phyloP scores from a whole-genome alignment of 2,329 filamentous ascomycete genomes.

The Huntiella decipiens region DNA sequence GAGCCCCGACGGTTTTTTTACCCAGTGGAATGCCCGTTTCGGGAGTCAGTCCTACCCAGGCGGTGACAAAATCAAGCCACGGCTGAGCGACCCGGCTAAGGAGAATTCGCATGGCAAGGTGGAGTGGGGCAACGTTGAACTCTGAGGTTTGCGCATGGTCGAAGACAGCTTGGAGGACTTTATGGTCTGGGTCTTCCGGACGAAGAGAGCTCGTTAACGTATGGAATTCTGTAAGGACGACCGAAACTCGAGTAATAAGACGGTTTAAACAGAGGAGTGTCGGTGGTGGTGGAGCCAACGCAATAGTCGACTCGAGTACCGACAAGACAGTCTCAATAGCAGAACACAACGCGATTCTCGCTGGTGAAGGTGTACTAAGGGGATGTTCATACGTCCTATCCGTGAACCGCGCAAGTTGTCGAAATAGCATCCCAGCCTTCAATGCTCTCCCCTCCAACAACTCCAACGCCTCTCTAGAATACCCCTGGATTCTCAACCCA shows the following conservation, averaged over 20 bases:
- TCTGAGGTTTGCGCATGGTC: constrained; percentile 43
- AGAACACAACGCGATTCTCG: constrained; percentile 32
- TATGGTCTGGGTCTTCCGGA: constrained; percentile 33
- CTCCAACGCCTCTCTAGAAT: constrained; percentile 29
- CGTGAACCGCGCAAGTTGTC: constrained; percentile 28
- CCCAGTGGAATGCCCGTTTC: constrained; percentile 36
- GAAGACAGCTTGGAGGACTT: constrained; percentile 42
- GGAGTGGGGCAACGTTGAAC: constrained; percentile 40
- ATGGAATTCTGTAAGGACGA: constrained; percentile 33
- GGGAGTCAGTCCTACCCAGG: constrained; percentile 53
- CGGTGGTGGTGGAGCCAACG: constrained; percentile 22
- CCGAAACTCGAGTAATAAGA: constrained; percentile 26
- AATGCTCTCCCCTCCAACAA: constrained; percentile 29
- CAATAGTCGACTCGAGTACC: constrained; percentile 30
- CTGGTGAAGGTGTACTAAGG: constrained; percentile 24
- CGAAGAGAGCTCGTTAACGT: constrained; percentile 29
- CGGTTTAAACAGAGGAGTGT: constrained; percentile 36
- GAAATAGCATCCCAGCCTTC: constrained; percentile 27
- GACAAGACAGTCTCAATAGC: constrained; percentile 29
- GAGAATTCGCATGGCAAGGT: constrained; percentile 47
- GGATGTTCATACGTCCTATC: constrained; percentile 23
- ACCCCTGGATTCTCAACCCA: constrained; percentile 34
- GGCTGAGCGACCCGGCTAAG: constrained; percentile 42
- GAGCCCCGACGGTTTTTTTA: constrained; percentile 25
- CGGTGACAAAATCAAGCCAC: constrained; percentile 47